Evolutionary conservation across 2,329 filamentous ascomycete species (phyloP), one percentile per base, ranked within the genome.

Genomic region (Biscogniauxia marginata): DNA sequence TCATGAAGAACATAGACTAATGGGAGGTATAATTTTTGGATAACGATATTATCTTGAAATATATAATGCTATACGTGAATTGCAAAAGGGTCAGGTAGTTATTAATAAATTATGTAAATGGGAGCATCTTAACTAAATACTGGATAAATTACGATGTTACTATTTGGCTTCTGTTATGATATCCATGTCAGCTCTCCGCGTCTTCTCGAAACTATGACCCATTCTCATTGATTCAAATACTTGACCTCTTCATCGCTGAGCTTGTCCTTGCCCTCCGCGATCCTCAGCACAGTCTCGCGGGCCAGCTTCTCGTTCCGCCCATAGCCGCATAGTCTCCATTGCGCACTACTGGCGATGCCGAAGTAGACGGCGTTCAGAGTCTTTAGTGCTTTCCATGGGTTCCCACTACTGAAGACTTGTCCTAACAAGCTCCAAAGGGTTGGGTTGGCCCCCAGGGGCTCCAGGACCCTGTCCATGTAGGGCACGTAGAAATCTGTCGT

Each of bases 311-410:
- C 51, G 44, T 65, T 69, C 0, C 59, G 62, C 6, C 71, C 71
- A 7, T 71, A 51, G 2, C 73, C 73, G 50, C 67, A 68, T 9
- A 74, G 54, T 30, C 73, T 62, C 65, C 71, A 75, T 59, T 73
- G 69, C 19, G 72, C 72, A 7, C 65, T 67, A 16, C 65, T 68
- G n/a, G 67, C 67, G 3, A 74, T 61, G 24, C 71, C 69, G 51
- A 74, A 73, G 61, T 73, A 74, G 25, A 75, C 70, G 2, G 69
- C 66, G 9, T 59, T 64, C 19, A 74, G 57, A 3, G 73, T 60
- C 18, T 57, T 59, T 19, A 70, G 50, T 0, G 69, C 65, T n/a
- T 53, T 55, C 44, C 63, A 50, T 5, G 70, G 71, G n/a, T 57
- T 63, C 6, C 65, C 63, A 22, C 62, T 59, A 56, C 43, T 65